Evolutionary conservation across 306 rosid species (phyloP).

Genomic region (Quercus suber): DNA sequence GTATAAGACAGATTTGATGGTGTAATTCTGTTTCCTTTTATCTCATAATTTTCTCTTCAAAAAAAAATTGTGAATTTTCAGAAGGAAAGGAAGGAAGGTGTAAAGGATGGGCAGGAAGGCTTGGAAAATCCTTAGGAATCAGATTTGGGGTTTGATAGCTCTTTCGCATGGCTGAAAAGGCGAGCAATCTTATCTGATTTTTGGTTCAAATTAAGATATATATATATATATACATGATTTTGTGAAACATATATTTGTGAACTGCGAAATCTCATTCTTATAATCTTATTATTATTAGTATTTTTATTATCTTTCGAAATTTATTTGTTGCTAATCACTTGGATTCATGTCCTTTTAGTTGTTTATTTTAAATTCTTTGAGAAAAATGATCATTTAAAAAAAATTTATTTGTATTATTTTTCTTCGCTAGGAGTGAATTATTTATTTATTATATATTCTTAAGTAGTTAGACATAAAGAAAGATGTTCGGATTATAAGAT

Average conservation of each 20-base stretch:
- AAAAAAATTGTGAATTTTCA: neutral
- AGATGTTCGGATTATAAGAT: neutral
- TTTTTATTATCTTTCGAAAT: neutral
- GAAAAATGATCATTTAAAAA: neutral
- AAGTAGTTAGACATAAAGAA: neutral
- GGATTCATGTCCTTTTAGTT: neutral
- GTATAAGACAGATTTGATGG: too few relatives aligned
- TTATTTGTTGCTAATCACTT: neutral
- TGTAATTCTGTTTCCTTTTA: too few relatives aligned
- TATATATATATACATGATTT: neutral
- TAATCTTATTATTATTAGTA: neutral
- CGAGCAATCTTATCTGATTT: constrained; percentile 26
- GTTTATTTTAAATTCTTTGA: neutral
- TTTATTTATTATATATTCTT: neutral
- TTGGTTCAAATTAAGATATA: neutral
- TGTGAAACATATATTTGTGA: neutral
- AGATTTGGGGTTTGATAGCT: constrained; percentile 21
- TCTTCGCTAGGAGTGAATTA: too few relatives aligned
- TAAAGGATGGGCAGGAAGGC: constrained; percentile 25
- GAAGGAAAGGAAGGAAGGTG: neutral
- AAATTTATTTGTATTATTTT: neutral
- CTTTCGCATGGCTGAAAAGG: constrained; percentile 40
- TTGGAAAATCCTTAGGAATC: constrained; percentile 14
- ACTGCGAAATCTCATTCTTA: too few relatives aligned
- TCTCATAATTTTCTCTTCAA: too few relatives aligned